Conservation (phyloP, 1,139 yeast genomes). For the Geotrichum reessii region DNA sequence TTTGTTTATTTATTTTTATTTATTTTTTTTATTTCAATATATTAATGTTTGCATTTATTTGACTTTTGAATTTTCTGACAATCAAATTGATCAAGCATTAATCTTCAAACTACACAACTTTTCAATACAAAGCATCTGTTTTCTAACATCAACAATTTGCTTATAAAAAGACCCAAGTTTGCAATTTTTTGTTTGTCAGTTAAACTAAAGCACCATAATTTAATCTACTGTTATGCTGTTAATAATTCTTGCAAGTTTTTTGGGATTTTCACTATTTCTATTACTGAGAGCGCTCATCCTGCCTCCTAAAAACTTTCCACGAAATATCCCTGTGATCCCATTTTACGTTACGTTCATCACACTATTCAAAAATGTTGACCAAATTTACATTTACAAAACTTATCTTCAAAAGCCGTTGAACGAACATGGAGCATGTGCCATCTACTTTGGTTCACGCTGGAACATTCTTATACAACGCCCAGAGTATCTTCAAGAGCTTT, state of each 20-base stretch:
- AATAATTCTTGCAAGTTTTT: not conserved
- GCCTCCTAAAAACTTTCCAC: conserved; percentile 39
- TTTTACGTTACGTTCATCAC: conserved; percentile 55
- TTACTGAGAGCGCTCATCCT: conserved; percentile 20
- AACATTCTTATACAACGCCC: conserved; percentile 52
- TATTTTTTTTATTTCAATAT: too few species aligned
- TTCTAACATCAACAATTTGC: not conserved
- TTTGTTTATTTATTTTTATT: too few species aligned
- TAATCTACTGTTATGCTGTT: not conserved
- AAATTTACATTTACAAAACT: conserved; percentile 42
- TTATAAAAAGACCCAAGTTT: not conserved
- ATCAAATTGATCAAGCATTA: too few species aligned
- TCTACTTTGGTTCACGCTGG: conserved; percentile 61
- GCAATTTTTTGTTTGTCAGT: not conserved
- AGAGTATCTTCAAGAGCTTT: conserved; percentile 43
- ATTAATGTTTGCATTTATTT: too few species aligned
- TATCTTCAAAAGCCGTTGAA: conserved; percentile 43
- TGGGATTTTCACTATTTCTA: not conserved
- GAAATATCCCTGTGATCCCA: conserved; percentile 54
- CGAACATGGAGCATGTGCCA: conserved; percentile 53
- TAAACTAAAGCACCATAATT: not conserved
- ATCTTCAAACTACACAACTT: too few species aligned
- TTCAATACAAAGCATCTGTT: not conserved
- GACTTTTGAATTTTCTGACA: too few species aligned
- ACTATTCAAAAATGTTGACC: conserved; percentile 44